phyloP scores from a whole-genome alignment of 2,329 filamentous ascomycete genomes.

The Aureobasidium lini region DNA sequence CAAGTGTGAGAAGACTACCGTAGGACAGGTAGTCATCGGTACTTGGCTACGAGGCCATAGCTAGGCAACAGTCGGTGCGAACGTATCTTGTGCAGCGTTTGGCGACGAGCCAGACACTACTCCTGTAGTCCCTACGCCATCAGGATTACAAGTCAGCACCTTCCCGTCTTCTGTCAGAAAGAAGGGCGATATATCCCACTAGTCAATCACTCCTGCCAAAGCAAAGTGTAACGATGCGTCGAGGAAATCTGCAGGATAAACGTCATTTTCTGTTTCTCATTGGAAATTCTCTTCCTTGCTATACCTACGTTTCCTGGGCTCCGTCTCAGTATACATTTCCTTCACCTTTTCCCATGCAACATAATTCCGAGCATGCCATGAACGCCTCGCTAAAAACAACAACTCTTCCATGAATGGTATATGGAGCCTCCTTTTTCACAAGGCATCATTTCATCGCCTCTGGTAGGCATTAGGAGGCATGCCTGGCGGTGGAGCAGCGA shows the following conservation, averaged over 20 bases:
- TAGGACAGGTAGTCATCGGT: no score
- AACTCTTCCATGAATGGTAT: not conserved
- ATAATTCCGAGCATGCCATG: conserved; percentile 6
- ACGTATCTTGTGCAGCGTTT: no score
- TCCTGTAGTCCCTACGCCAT: no score
- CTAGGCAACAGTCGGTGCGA: no score
- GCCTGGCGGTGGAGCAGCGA: conserved; percentile 29
- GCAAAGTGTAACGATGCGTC: no score
- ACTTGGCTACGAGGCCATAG: no score
- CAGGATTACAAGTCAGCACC: no score
- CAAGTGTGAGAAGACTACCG: no score
- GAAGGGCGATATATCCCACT: no score
- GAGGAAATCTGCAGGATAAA: not conserved
- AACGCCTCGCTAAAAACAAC: conserved; percentile 16
- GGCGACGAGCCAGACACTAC: no score
- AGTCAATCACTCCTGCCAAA: no score
- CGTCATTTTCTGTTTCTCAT: not conserved
- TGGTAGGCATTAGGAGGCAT: conserved; percentile 17
- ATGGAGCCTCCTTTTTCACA: not conserved
- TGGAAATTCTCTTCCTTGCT: not conserved
- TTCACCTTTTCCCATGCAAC: not conserved
- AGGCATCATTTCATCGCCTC: conserved; percentile 8
- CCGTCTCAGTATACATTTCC: conserved; percentile 1
- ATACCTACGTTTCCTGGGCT: not conserved
- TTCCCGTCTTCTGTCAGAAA: no score